Conservation (phyloP, 768 basidiomycete species). For the Boletus sp. region DNA sequence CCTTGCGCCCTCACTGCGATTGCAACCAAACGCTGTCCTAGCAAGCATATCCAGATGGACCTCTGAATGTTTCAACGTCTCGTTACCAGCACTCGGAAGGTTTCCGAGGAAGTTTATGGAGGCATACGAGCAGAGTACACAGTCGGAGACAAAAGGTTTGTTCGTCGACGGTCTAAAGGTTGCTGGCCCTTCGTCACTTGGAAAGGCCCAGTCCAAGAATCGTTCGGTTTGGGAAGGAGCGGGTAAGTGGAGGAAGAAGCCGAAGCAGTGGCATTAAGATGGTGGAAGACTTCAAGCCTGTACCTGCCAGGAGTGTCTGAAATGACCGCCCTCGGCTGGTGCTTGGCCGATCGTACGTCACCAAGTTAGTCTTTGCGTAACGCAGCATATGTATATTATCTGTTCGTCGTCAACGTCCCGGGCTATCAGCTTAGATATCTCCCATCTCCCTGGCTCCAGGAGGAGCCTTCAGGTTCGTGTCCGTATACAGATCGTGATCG, state of each 20-base stretch:
- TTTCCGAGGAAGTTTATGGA: constrained; percentile 24
- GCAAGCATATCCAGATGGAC: constrained; percentile 65
- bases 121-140: constrained; percentile 17
- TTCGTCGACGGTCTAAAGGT: constrained; percentile 22
- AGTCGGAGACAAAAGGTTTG: constrained; percentile 18
- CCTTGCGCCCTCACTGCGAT: constrained; percentile 47
- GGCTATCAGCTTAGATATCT: no score
- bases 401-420: no score
- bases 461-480: constrained; percentile 15
- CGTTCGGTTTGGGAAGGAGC: constrained; percentile 27
- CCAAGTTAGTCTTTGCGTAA: no score
- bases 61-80: constrained; percentile 19
- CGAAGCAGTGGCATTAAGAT: constrained; percentile 19
- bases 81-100: constrained; percentile 17
- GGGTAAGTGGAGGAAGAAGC: constrained; percentile 7
- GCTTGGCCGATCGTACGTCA: no score
- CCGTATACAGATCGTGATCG: constrained; percentile 12
- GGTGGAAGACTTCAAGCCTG: background rate
- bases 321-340: no score
- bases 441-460: no score
- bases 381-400: no score
- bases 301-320: no score
- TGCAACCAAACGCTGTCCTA: constrained; percentile 43
- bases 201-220: constrained; percentile 23
- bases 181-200: constrained; percentile 14